Percentiles rank a stretch among this genome's conserved stretches.
phyloP scores from a whole-genome alignment of 768 basidiomycete genomes.

The Chalciporus pseudorubinellus region DNA sequence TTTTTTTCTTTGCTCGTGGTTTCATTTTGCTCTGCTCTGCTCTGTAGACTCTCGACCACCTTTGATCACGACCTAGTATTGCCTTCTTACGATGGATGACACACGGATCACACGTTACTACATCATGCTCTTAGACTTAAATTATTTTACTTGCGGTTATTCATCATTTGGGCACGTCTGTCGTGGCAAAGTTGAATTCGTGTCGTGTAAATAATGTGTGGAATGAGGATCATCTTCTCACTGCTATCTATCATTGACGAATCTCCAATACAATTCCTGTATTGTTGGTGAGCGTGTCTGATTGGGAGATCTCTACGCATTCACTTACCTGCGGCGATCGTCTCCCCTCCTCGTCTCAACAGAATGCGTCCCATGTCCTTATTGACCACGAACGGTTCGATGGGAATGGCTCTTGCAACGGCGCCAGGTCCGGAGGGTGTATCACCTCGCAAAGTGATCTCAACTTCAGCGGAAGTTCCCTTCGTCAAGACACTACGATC shows the following conservation, averaged over 20 bases:
- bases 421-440: conserved; percentile 47
- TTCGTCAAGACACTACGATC: conserved; percentile 81
- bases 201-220: conserved; percentile 14
- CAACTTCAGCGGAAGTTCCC: conserved; percentile 79
- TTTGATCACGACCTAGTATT: conserved; percentile 17
- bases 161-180: conserved; percentile 1
- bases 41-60: neutral
- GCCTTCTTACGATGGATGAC: conserved; percentile 13
- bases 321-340: conserved; percentile 80
- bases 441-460: conserved; percentile 67
- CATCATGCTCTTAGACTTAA: conserved; percentile 16
- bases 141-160: conserved; percentile 19
- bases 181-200: conserved; percentile 6
- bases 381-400: conserved; percentile 83
- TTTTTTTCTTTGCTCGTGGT: too few relatives aligned
- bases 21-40: neutral
- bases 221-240: neutral
- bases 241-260: conserved; percentile 20
- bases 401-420: conserved; percentile 61
- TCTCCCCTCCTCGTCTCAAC: conserved; percentile 86
- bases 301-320: neutral
- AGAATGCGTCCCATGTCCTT: conserved; percentile 97
- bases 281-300: conserved; percentile 2
- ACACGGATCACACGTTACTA: too few relatives aligned
- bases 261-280: conserved; percentile 48